A percentile compares a stretch with the other conserved stretches of the same genome.
phyloP scores from a whole-genome alignment of 2,329 filamentous ascomycete genomes.

The Fusarium praegraminearum region DNA sequence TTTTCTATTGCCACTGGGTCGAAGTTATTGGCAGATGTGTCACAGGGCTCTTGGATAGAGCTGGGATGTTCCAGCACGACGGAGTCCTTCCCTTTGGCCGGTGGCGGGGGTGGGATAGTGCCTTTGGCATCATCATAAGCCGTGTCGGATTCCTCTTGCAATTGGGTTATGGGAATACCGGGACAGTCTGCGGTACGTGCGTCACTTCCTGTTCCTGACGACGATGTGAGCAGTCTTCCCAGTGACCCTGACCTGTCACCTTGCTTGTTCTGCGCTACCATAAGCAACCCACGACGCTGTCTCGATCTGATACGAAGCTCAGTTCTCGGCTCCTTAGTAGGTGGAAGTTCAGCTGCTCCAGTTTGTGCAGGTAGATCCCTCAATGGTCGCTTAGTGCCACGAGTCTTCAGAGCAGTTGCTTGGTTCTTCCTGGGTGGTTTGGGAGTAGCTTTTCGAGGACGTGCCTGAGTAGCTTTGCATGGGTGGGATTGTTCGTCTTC shows the following conservation, averaged over 20 bases:
- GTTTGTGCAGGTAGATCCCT: background rate
- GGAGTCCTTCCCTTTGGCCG: background rate
- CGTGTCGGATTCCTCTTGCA: conserved; percentile 2
- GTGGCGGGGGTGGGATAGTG: background rate
- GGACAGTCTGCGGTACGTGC: background rate
- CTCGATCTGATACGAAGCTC: conserved; percentile 62
- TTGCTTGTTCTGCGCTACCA: conserved; percentile 56
- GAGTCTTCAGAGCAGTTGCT: background rate
- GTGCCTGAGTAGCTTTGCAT: background rate
- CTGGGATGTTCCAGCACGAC: background rate
- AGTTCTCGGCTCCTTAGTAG: conserved; percentile 53
- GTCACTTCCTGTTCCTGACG: background rate
- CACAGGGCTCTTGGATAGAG: conserved; percentile 4
- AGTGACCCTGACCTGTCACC: background rate
- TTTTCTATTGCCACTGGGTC: background rate
- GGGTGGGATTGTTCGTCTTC: background rate
- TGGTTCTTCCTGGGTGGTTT: background rate
- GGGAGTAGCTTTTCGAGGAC: background rate
- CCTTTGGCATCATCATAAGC: background rate
- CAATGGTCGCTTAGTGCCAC: conserved; percentile 20
- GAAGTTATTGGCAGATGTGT: background rate
- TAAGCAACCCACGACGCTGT: conserved; percentile 61
- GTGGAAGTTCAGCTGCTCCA: background rate
- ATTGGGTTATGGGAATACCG: background rate
- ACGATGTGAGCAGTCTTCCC: background rate